phyloP scores from a whole-genome alignment of 2,329 filamentous ascomycete genomes.

The Claviceps arundinis region DNA sequence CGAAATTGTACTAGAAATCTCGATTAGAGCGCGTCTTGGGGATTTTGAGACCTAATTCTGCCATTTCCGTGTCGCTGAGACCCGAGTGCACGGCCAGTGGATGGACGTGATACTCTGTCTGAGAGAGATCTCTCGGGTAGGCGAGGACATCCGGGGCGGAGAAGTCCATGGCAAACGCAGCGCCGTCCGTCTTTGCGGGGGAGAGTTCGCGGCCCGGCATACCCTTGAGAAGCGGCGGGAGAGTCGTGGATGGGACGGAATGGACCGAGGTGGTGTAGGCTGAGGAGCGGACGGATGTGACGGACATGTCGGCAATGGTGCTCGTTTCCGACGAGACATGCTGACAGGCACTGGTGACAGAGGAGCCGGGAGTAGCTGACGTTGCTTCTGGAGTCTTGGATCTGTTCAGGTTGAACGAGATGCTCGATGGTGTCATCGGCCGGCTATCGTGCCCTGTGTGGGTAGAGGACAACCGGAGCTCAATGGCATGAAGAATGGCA shows the following conservation, averaged over 20 bases:
- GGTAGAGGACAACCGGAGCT: conserved; percentile 1
- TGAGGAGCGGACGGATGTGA: conserved; percentile 2
- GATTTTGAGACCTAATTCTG: conserved; percentile 20
- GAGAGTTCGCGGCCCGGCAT: conserved; percentile 27
- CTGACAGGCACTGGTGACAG: not conserved
- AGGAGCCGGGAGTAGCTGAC: not conserved
- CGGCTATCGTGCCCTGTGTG: not conserved
- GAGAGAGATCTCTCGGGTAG: conserved; percentile 22
- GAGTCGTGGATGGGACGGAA: conserved; percentile 7
- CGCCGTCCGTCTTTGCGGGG: conserved; percentile 23
- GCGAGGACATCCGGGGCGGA: conserved; percentile 17
- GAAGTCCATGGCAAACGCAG: conserved; percentile 20
- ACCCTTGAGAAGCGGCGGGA: conserved; percentile 30
- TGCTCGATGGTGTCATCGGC: conserved; percentile 6
- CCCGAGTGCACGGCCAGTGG: conserved; percentile 20
- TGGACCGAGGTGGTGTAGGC: not conserved
- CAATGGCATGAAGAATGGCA: conserved; percentile 11
- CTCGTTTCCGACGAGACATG: conserved; percentile 1
- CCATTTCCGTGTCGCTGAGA: conserved; percentile 13
- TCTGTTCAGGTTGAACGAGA: conserved; percentile 4
- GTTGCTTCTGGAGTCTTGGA: conserved; percentile 5
- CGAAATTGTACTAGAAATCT: conserved; percentile 24
- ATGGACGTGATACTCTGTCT: conserved; percentile 22
- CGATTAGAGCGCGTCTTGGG: conserved; percentile 20
- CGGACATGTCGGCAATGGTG: conserved; percentile 2